These are phyloP conservation scores for Brassica hybrid DNA, from an alignment of 441 rosid species.

Conservation along the genomic window DNA sequence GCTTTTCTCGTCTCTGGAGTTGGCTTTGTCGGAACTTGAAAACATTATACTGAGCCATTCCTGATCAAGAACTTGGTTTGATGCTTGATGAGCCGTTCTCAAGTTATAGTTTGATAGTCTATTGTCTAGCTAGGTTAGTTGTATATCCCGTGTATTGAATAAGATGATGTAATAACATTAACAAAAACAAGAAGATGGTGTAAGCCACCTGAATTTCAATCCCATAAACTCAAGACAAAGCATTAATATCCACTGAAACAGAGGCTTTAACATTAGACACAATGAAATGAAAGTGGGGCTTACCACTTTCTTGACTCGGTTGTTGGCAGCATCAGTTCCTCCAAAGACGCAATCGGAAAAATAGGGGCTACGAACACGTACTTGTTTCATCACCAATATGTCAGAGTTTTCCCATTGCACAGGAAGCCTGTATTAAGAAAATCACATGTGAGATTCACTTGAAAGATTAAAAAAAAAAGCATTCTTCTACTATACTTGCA, in stretches of 20 bases:
- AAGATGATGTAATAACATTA: conserved; percentile 3
- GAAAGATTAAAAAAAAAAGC: too few relatives aligned
- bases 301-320: conserved; percentile 95
- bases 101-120: not conserved
- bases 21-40: conserved; percentile 52
- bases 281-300: conserved; percentile 1
- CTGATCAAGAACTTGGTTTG: not conserved
- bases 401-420: conserved; percentile 93
- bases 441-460: too few relatives aligned
- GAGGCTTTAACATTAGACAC: conserved; percentile 1
- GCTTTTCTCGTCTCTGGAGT: conserved; percentile 53
- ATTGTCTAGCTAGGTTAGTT: conserved; percentile 10
- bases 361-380: conserved; percentile 87
- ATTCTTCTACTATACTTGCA: too few relatives aligned
- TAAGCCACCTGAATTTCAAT: not conserved
- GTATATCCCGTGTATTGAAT: not conserved
- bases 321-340: conserved; percentile 92
- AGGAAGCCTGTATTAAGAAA: conserved; percentile 58
- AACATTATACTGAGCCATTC: not conserved
- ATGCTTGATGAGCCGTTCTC: not conserved
- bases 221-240: too few relatives aligned
- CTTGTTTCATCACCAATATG: conserved; percentile 90
- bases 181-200: not conserved
- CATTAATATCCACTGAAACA: not conserved
- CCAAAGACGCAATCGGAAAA: conserved; percentile 80